Evolutionary conservation across 306 rosid species (phyloP).

Genomic region (Carpinus fangiana): DNA sequence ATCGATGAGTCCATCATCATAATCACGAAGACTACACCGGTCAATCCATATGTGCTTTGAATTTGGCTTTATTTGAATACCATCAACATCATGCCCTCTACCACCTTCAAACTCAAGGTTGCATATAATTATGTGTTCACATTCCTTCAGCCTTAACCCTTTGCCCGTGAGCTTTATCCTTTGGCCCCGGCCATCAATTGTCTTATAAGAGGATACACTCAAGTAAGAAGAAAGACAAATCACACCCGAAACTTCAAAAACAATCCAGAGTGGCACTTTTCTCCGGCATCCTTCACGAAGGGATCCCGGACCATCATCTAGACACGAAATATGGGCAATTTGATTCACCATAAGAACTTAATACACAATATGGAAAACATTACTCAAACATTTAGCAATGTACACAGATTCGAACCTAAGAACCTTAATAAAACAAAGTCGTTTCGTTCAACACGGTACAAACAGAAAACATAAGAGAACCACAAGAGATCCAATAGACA

Average conservation of each 20-base stretch:
- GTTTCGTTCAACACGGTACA: background rate
- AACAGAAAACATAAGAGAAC: background rate
- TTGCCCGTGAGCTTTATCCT: conserved; percentile 38
- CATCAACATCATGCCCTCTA: conserved; percentile 44
- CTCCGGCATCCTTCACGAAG: conserved; percentile 73
- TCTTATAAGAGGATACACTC: conserved; percentile 39
- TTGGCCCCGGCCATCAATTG: conserved; percentile 40
- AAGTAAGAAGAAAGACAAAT: conserved; percentile 38
- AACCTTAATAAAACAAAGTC: background rate
- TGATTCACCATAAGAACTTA: background rate
- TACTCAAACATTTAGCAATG: background rate
- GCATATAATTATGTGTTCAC: conserved; percentile 41
- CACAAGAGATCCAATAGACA: background rate
- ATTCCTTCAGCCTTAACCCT: conserved; percentile 43
- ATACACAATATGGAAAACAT: background rate
- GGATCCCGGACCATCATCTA: conserved; percentile 82
- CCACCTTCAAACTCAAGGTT: conserved; percentile 44
- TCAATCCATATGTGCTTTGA: conserved; percentile 44
- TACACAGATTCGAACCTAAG: background rate
- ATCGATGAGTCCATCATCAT: conserved; percentile 42
- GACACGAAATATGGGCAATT: background rate
- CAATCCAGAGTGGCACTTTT: conserved; percentile 71
- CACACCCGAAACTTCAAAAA: conserved; percentile 65
- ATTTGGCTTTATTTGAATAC: conserved; percentile 44
- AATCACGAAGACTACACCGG: conserved; percentile 43